These are phyloP conservation scores for Stipa capillata DNA, from an alignment of 176 grass and related monocot species.

Conservation along the genomic window DNA sequence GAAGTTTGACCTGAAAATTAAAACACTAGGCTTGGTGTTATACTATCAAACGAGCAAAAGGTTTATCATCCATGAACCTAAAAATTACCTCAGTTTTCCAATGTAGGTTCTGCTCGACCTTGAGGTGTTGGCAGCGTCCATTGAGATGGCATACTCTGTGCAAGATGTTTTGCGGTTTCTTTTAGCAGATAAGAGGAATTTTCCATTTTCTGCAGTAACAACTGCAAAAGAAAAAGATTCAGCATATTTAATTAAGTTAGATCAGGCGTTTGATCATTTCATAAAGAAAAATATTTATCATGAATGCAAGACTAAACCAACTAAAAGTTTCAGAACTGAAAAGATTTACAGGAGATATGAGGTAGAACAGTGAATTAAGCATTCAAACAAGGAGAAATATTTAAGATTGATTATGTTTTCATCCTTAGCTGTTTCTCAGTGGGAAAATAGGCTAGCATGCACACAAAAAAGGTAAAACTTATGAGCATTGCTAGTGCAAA, in stretches of 20 bases:
- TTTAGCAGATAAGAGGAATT: constrained; percentile 86
- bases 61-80: background rate
- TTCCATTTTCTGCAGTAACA: constrained; percentile 78
- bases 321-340: background rate
- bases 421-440: background rate
- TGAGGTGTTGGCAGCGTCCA: constrained; percentile 68
- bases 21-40: background rate
- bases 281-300: background rate
- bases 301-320: background rate
- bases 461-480: background rate
- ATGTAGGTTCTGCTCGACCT: constrained; percentile 84
- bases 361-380: background rate
- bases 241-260: background rate
- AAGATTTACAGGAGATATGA: background rate
- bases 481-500: background rate
- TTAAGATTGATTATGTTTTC: background rate
- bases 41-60: background rate
- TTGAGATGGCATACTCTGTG: constrained; percentile 93
- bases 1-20: constrained; percentile 80
- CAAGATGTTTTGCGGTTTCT: constrained; percentile 71
- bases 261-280: background rate
- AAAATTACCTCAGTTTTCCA: constrained; percentile 82
- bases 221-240: constrained; percentile 29
- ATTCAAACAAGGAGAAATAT: background rate
- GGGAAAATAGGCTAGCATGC: background rate